Percentiles rank a stretch among this genome's conserved stretches.
Evolutionary conservation across 2,329 filamentous ascomycete species (phyloP).

Genomic region (Tothia fuscella): DNA sequence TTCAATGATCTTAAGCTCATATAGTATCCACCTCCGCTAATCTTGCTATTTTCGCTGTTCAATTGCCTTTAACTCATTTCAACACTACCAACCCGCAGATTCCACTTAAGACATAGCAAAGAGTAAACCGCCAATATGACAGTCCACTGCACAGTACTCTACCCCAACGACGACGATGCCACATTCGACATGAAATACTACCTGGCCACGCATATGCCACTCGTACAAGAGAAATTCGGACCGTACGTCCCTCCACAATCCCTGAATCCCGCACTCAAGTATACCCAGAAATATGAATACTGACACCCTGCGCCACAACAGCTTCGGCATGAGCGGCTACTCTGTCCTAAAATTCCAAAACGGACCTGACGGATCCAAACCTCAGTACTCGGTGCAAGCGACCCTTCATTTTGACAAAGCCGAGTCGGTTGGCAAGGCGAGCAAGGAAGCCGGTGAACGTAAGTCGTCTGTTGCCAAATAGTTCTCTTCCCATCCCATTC

Average conservation of each 20-base stretch:
- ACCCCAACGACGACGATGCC: constrained; percentile 3
- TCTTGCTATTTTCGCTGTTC: no score
- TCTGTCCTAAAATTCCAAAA: neutral
- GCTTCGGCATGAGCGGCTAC: neutral
- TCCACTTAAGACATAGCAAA: no score
- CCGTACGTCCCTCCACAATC: neutral
- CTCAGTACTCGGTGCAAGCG: constrained; percentile 6
- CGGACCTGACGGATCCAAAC: neutral
- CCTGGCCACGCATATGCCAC: constrained; percentile 7
- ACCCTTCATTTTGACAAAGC: constrained; percentile 5
- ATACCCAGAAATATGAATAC: neutral
- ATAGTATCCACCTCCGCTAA: no score
- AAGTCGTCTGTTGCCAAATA: no score
- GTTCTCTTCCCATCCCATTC: no score
- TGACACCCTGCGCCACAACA: neutral
- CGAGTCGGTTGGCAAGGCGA: constrained; percentile 2
- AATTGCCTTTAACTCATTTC: no score
- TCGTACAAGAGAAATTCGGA: constrained; percentile 6
- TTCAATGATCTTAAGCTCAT: no score
- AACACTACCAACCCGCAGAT: no score
- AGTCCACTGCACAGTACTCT: constrained; percentile 1
- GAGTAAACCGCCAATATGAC: neutral
- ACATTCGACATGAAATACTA: constrained; percentile 6
- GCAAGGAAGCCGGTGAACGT: constrained; percentile 2
- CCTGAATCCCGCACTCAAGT: neutral